Conservation (phyloP, 164 flowering plant species). For the Malania oleifera region DNA sequence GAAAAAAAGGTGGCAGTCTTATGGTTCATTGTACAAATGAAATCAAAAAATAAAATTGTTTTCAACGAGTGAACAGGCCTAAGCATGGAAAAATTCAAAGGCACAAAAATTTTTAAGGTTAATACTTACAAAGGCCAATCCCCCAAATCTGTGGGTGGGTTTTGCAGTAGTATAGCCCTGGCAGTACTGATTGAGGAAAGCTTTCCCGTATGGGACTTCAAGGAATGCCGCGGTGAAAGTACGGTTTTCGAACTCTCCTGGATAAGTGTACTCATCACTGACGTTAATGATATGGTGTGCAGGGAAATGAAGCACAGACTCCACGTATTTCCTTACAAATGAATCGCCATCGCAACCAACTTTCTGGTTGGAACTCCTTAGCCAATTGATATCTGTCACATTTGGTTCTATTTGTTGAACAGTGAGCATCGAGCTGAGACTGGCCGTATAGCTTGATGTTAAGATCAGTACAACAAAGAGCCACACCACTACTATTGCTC, state of each 20-base stretch:
- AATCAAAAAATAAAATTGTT: too few relatives aligned
- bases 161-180: conserved; percentile 20
- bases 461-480: conserved; percentile 21
- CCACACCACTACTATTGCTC: conserved; percentile 21
- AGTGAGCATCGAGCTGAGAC: conserved; percentile 47
- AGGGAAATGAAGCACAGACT: conserved; percentile 21
- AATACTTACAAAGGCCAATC: conserved; percentile 31
- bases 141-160: conserved; percentile 22
- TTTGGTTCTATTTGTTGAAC: conserved; percentile 34
- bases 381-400: conserved; percentile 21
- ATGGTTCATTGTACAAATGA: too few relatives aligned
- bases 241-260: conserved; percentile 16
- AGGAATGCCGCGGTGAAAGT: conserved; percentile 38
- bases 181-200: conserved; percentile 31
- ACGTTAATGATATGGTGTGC: conserved; percentile 22
- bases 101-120: not conserved
- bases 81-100: too few relatives aligned
- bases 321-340: conserved; percentile 29
- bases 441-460: conserved; percentile 24
- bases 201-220: conserved; percentile 35
- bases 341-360: conserved; percentile 46
- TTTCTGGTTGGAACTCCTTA: conserved; percentile 19
- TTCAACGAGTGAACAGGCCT: too few relatives aligned
- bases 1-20: too few relatives aligned
- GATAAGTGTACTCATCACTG: conserved; percentile 12